Evolutionary conservation across 192 early-diverging fungal genomes (phyloP).

Genomic region (Coemansia sp.): DNA sequence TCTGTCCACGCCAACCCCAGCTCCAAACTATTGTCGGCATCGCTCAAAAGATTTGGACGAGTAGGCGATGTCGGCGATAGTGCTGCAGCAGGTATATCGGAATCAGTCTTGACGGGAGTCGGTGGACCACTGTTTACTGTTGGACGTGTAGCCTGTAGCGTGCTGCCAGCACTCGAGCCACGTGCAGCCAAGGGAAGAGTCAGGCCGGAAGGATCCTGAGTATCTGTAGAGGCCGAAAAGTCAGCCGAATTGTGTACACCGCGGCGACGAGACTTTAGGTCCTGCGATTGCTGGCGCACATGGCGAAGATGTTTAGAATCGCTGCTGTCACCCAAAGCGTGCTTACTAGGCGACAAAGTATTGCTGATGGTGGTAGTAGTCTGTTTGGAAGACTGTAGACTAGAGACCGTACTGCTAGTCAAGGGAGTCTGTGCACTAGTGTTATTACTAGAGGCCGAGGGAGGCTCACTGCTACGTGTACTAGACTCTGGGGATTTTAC

Average conservation of each 20-base stretch:
- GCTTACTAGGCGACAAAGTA: not conserved
- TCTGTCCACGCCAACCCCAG: conserved; percentile 42
- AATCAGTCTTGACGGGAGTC: conserved; percentile 4
- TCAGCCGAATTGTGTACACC: conserved; percentile 17
- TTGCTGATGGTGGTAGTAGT: not conserved
- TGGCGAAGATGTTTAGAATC: not conserved
- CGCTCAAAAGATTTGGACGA: not conserved
- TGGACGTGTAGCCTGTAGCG: not conserved
- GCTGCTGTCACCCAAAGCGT: not conserved
- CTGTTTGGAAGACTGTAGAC: not conserved
- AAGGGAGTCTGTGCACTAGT: not conserved
- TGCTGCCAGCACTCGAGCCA: conserved; percentile 1
- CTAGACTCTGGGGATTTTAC: not conserved
- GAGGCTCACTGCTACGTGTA: not conserved
- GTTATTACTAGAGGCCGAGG: not conserved
- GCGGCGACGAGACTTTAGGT: conserved; percentile 15
- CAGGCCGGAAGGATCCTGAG: not conserved
- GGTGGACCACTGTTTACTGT: conserved; percentile 5
- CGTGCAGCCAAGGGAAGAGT: not conserved
- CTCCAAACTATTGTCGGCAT: conserved; percentile 11
- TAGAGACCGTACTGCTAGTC: conserved; percentile 1
- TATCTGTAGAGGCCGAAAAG: conserved; percentile 3
- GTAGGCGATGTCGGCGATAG: not conserved
- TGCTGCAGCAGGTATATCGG: not conserved
- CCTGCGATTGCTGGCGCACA: not conserved